These are phyloP conservation scores for Thelonectria rubi DNA, from an alignment of 2,329 filamentous ascomycete species.

Conservation along the genomic window DNA sequence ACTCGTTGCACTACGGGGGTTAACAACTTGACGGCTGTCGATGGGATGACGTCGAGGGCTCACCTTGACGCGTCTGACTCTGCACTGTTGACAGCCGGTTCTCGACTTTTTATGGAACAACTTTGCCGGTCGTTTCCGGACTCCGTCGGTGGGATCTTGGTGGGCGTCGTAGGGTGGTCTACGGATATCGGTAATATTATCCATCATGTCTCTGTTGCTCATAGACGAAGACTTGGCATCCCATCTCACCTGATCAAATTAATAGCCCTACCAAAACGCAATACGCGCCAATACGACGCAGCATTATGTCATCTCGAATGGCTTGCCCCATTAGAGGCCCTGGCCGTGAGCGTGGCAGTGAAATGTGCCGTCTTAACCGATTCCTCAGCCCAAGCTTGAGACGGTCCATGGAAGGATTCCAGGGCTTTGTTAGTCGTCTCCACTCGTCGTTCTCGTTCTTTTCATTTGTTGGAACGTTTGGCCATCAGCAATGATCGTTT, in stretches of 20 bases:
- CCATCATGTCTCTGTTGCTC: background rate
- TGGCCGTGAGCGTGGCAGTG: background rate
- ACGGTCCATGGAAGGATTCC: background rate
- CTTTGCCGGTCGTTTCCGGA: constrained; percentile 17
- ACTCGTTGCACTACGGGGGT: constrained; percentile 16
- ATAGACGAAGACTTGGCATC: background rate
- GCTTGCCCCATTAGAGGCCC: background rate
- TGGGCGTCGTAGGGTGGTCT: background rate
- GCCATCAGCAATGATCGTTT: constrained; percentile 1
- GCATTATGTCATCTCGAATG: constrained; percentile 4
- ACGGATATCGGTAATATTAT: too few species aligned
- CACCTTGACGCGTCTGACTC: constrained; percentile 21
- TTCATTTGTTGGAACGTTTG: background rate
- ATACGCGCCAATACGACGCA: background rate
- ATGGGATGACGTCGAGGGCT: background rate
- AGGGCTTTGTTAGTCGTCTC: background rate
- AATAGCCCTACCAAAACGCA: background rate
- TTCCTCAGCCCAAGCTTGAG: background rate
- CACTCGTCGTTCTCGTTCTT: constrained; percentile 25
- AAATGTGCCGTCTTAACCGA: constrained; percentile 6
- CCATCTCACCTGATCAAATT: background rate
- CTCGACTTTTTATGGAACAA: constrained; percentile 25
- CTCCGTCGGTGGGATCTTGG: background rate
- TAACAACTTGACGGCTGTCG: background rate
- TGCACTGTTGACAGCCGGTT: constrained; percentile 23